Conservation (phyloP, 257 asterid genomes). For the Verbascum thapsus region DNA sequence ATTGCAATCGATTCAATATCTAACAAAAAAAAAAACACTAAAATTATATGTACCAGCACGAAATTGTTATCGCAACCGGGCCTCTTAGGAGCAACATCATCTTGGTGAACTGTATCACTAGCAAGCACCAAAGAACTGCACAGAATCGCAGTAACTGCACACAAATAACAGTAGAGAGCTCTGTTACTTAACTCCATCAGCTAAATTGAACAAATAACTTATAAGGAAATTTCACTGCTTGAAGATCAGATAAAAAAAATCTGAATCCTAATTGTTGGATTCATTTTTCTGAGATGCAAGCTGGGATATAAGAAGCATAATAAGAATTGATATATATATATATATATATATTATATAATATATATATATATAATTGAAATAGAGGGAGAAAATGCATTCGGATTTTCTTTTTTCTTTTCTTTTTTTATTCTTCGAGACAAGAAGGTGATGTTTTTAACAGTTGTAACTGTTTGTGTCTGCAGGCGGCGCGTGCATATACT, state of each 20-base stretch:
- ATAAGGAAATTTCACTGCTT: too few relatives aligned
- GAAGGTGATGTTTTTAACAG: slow-evolving; percentile 14
- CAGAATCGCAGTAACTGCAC: slow-evolving; percentile 33
- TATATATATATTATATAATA: too few relatives aligned
- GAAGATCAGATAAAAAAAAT: slow-evolving; percentile 14
- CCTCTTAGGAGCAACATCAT: slow-evolving; percentile 56
- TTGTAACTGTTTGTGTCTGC: not conserved
- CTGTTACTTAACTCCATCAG: slow-evolving; percentile 43
- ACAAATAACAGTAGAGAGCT: slow-evolving; percentile 29
- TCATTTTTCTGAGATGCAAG: too few relatives aligned
- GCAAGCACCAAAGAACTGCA: slow-evolving; percentile 42
- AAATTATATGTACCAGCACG: slow-evolving; percentile 47
- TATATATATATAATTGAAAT: too few relatives aligned
- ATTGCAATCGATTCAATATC: too few relatives aligned
- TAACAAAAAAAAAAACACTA: too few relatives aligned
- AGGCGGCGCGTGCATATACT: too few relatives aligned
- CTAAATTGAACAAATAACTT: too few relatives aligned
- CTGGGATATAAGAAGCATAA: slow-evolving; percentile 3
- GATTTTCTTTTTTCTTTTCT: too few relatives aligned
- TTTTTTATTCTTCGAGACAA: slow-evolving; percentile 16
- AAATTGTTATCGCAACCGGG: slow-evolving; percentile 74
- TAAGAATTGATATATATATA: slow-evolving; percentile 18
- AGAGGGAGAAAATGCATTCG: too few relatives aligned
- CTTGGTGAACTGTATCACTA: slow-evolving; percentile 74
- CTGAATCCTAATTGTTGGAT: not conserved